phyloP scores from a whole-genome alignment of 2,329 filamentous ascomycete genomes.

The Myriangium duriaei region DNA sequence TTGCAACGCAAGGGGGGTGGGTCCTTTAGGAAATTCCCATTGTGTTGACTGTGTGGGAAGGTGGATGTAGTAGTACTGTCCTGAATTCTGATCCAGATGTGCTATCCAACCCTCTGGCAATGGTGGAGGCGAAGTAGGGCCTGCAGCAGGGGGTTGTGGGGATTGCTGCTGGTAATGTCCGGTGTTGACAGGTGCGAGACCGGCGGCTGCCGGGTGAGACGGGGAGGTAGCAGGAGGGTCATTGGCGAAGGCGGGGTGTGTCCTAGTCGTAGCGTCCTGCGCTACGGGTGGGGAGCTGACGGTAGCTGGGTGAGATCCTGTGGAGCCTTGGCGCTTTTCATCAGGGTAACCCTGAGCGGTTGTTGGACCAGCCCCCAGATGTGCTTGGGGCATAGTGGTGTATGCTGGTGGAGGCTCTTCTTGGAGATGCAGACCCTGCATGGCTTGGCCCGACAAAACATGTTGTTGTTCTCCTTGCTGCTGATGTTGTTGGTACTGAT shows the following conservation, averaged over 20 bases:
- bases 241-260: slow-evolving; percentile 85
- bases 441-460: slow-evolving; percentile 45
- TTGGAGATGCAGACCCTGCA: slow-evolving; percentile 66
- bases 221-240: slow-evolving; percentile 37
- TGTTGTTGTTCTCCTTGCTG: slow-evolving; percentile 22
- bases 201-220: slow-evolving; percentile 21
- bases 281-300: slow-evolving; percentile 17
- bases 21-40: slow-evolving; percentile 97
- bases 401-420: slow-evolving; percentile 93
- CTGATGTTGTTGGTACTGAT: slow-evolving; percentile 17
- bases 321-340: slow-evolving; percentile 56
- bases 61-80: slow-evolving; percentile 98
- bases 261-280: slow-evolving; percentile 24
- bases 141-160: slow-evolving; percentile 30
- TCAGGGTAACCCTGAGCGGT: slow-evolving; percentile 52
- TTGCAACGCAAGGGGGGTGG: slow-evolving; percentile 76
- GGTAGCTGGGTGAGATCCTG: slow-evolving; percentile 22
- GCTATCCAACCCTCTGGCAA: slow-evolving; percentile 97
- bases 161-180: slow-evolving; percentile 24
- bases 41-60: slow-evolving; percentile 89
- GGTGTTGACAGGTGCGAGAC: slow-evolving; percentile 30
- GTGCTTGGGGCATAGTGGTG: slow-evolving; percentile 50
- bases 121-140: slow-evolving; percentile 76
- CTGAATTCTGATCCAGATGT: slow-evolving; percentile 86
- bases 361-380: slow-evolving; percentile 28